These are phyloP conservation scores for Fagus sylvatica DNA, from an alignment of 306 rosid genomes.

Conservation along the genomic window DNA sequence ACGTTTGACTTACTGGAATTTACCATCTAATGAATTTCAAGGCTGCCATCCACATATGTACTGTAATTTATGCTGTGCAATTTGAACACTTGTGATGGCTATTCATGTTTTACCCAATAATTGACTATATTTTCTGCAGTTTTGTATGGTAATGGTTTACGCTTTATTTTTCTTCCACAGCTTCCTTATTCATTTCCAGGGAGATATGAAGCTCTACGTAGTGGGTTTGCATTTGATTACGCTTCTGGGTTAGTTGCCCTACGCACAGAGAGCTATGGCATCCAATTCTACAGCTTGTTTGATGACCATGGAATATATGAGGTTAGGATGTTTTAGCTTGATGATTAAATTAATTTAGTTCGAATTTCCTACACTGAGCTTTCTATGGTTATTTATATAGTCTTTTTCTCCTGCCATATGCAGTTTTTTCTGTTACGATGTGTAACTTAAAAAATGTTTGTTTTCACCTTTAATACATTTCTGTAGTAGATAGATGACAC, in stretches of 20 bases:
- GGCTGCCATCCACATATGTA: neutral
- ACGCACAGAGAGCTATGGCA: constrained; percentile 71
- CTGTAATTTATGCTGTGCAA: neutral
- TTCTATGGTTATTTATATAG: neutral
- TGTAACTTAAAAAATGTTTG: neutral
- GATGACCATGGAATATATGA: constrained; percentile 78
- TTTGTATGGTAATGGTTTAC: constrained; percentile 9
- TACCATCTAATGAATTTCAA: neutral
- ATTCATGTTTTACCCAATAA: neutral
- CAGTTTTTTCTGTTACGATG: constrained; percentile 3
- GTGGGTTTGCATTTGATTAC: constrained; percentile 67
- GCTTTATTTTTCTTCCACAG: constrained; percentile 40
- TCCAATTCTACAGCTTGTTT: constrained; percentile 85
- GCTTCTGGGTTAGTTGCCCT: constrained; percentile 75
- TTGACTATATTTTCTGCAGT: constrained; percentile 15
- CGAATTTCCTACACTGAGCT: constrained; percentile 8
- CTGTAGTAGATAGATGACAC: neutral
- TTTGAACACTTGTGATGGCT: neutral
- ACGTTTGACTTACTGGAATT: neutral
- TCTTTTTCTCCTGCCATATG: neutral
- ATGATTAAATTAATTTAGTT: constrained; percentile 1
- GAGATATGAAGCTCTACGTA: constrained; percentile 41
- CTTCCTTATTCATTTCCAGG: constrained; percentile 61
- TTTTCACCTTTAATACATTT: neutral
- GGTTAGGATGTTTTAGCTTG: constrained; percentile 47